phyloP scores from a whole-genome alignment of 2,329 filamentous ascomycete species.

The Pseudocercospora fijiensis region DNA sequence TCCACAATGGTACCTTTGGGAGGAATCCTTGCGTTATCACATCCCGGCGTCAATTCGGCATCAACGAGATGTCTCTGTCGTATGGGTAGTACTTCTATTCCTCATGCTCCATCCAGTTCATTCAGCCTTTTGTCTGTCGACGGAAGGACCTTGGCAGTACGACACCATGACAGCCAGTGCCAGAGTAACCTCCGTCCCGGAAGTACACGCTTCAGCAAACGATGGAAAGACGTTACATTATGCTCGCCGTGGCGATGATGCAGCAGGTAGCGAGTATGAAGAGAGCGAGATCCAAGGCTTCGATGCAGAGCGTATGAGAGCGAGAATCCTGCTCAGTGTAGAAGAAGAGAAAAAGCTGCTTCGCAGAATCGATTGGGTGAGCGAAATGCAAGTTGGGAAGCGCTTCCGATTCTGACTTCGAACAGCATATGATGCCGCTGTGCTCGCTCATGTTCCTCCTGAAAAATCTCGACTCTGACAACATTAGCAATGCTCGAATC shows the following conservation, averaged over 20 bases:
- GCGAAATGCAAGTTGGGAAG: background rate
- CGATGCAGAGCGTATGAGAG: slow-evolving; percentile 8
- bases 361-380: background rate
- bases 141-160: background rate
- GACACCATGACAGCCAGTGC: background rate
- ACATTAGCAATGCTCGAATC: background rate
- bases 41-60: background rate
- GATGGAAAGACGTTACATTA: background rate
- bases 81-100: background rate
- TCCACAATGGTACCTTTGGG: slow-evolving; percentile 1
- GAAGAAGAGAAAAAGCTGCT: slow-evolving; percentile 5
- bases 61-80: background rate
- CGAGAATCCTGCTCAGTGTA: background rate
- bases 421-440: background rate
- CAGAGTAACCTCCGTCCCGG: background rate
- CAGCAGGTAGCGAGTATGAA: background rate
- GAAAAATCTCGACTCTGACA: background rate
- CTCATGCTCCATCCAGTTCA: no score
- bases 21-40: background rate
- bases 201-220: background rate
- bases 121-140: no score
- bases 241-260: slow-evolving; percentile 2
- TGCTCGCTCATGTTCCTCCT: background rate
- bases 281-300: slow-evolving; percentile 6
- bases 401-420: background rate